A percentile compares a stretch with the other conserved stretches of the same genome.
Conservation (phyloP, 2,329 filamentous ascomycete species). For the Thielaviopsis ethacetica region DNA sequence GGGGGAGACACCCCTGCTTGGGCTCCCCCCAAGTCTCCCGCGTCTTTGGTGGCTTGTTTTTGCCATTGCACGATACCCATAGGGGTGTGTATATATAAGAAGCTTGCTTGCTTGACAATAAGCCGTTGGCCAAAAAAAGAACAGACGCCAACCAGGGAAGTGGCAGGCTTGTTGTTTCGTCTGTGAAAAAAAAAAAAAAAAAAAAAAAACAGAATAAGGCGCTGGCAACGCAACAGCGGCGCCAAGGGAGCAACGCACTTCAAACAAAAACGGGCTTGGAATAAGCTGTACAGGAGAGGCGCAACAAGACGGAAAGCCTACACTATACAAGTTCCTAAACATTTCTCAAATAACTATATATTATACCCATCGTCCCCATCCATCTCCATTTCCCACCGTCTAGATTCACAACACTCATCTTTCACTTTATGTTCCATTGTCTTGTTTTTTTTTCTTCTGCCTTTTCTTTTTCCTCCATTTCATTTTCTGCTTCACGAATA, state of each 20-base stretch:
- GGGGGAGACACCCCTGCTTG: no score
- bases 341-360: not conserved
- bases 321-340: not conserved
- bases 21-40: no score
- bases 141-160: no score
- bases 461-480: not conserved
- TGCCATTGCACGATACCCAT: no score
- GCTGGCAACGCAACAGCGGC: not conserved
- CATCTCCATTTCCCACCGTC: not conserved
- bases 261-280: not conserved
- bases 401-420: not conserved
- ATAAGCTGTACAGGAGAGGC: not conserved
- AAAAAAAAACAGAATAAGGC: not conserved
- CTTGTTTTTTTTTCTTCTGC: not conserved
- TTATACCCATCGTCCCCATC: not conserved
- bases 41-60: no score
- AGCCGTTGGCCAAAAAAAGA: no score
- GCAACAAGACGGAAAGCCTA: no score
- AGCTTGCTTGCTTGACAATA: no score
- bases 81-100: no score
- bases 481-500: not conserved
- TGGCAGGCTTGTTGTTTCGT: not conserved
- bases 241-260: not conserved
- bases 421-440: not conserved
- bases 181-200: not conserved